Evolutionary conservation across 805 yeast genomes (phyloP).

Genomic region (Zygosaccharomyces siamensis): DNA sequence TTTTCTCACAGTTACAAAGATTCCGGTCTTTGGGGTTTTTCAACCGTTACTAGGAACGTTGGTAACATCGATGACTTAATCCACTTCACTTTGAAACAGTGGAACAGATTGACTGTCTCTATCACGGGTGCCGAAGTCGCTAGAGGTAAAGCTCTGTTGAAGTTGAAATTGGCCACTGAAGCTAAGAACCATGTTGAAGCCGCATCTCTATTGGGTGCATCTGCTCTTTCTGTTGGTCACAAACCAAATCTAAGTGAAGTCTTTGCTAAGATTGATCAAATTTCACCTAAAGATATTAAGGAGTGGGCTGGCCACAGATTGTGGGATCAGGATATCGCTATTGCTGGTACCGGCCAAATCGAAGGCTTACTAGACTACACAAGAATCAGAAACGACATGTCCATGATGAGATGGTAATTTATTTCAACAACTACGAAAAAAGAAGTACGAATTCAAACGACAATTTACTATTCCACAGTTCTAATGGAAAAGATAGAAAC

Average conservation of each 20-base stretch:
- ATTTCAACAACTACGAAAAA: neutral
- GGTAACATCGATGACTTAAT: conserved; percentile 64
- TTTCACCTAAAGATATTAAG: conserved; percentile 54
- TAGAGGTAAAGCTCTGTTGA: conserved; percentile 68
- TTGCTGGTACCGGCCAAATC: conserved; percentile 81
- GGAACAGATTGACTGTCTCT: conserved; percentile 79
- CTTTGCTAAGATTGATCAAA: conserved; percentile 56
- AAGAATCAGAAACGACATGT: conserved; percentile 85
- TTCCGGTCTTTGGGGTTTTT: conserved; percentile 81
- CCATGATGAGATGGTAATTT: conserved; percentile 74
- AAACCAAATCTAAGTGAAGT: conserved; percentile 57
- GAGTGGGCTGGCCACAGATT: conserved; percentile 70
- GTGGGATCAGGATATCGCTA: conserved; percentile 82
- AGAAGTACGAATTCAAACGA: conserved; percentile 2
- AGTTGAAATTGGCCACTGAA: conserved; percentile 53
- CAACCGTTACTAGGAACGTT: conserved; percentile 58
- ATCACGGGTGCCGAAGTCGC: conserved; percentile 72
- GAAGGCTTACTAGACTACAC: conserved; percentile 79
- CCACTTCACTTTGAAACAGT: conserved; percentile 78
- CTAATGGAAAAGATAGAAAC: conserved; percentile 6
- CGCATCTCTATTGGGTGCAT: conserved; percentile 52
- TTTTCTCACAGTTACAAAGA: conserved; percentile 70
- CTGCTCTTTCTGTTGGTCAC: conserved; percentile 49
- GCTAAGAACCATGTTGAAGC: conserved; percentile 47
- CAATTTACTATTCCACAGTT: neutral